A percentile compares a stretch with the other conserved stretches of the same genome.
Evolutionary conservation across 768 basidiomycete species (phyloP).

Genomic region (Kwoniella sp.): DNA sequence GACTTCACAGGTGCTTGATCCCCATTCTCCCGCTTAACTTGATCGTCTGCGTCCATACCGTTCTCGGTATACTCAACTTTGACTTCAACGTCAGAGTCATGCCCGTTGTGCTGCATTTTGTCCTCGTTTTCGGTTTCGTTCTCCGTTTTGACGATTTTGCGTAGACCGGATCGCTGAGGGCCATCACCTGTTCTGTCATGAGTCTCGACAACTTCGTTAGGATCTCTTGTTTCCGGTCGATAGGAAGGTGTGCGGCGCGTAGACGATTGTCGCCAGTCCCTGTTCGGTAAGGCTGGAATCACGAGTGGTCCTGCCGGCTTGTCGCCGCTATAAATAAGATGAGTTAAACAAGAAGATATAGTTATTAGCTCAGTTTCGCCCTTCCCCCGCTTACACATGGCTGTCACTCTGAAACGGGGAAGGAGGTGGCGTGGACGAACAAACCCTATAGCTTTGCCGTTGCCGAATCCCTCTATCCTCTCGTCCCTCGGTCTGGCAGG

Average conservation of each 20-base stretch:
- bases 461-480: slow-evolving; percentile 71
- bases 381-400: neutral
- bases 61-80: slow-evolving; percentile 35
- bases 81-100: slow-evolving; percentile 5
- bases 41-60: no score
- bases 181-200: slow-evolving; percentile 74
- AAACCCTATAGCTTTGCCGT: slow-evolving; percentile 81
- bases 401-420: neutral
- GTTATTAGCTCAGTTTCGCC: slow-evolving; percentile 46
- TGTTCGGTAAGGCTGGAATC: slow-evolving; percentile 81
- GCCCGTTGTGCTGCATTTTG: slow-evolving; percentile 8
- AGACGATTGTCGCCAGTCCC: slow-evolving; percentile 71
- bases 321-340: slow-evolving; percentile 55
- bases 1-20: slow-evolving; percentile 15
- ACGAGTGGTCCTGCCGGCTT: slow-evolving; percentile 68
- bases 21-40: neutral
- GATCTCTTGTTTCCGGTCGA: slow-evolving; percentile 40
- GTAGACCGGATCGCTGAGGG: slow-evolving; percentile 70
- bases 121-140: neutral
- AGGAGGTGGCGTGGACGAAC: slow-evolving; percentile 55
- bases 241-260: slow-evolving; percentile 66
- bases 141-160: slow-evolving; percentile 46
- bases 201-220: slow-evolving; percentile 24
- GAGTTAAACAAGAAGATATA: slow-evolving; percentile 3
- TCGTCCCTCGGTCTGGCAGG: slow-evolving; percentile 61